Conservation (phyloP, 148 eudicot species). For the Gaultheria prostrata region DNA sequence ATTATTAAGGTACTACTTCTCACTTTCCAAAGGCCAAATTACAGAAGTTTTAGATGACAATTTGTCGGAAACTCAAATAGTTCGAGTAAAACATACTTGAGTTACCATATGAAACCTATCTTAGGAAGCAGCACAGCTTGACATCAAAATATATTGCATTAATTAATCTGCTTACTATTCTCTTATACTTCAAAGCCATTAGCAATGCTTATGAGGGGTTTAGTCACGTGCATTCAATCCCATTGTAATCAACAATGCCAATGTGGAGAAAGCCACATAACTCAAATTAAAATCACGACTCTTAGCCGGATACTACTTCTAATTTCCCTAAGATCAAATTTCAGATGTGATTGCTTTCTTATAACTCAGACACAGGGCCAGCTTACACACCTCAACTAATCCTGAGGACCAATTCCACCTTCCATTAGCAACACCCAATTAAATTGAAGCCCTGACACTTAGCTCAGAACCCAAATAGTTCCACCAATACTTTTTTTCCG, state of each 20-base stretch:
- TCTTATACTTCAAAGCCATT: background rate
- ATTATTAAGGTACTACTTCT: background rate
- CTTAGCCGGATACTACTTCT: background rate
- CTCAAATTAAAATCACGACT: background rate
- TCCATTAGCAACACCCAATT: background rate
- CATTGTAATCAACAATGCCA: background rate
- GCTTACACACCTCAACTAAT: background rate
- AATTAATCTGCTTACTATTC: background rate
- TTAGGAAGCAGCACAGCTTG: background rate
- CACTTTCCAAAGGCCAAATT: background rate
- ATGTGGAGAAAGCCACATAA: background rate
- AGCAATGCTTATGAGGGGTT: background rate
- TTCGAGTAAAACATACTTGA: background rate
- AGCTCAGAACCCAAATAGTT: background rate
- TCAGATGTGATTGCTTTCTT: background rate
- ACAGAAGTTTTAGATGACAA: background rate
- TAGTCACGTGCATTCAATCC: background rate
- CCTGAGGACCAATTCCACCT: background rate
- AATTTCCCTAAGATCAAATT: background rate
- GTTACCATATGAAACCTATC: background rate
- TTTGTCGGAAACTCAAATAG: background rate
- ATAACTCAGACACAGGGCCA: background rate
- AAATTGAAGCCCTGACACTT: background rate
- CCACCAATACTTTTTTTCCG: background rate
- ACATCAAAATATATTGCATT: background rate